phyloP scores from a whole-genome alignment of 345 rosid species.

The Eucalyptus camaldulensis region DNA sequence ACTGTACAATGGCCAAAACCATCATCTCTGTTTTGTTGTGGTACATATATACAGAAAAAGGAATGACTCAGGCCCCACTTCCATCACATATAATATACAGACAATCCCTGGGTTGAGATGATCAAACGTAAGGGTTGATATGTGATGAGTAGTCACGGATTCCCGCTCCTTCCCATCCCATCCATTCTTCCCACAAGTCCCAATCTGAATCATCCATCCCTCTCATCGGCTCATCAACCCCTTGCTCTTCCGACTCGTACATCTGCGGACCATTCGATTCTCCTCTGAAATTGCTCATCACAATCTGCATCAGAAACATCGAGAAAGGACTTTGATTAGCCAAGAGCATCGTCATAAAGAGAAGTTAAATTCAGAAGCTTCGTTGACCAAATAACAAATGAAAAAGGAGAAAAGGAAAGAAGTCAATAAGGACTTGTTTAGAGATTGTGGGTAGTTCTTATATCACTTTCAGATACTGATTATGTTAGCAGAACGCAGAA shows the following conservation, averaged over 20 bases:
- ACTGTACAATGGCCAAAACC: neutral
- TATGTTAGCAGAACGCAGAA: neutral
- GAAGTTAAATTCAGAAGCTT: neutral
- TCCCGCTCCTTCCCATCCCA: constrained; percentile 99
- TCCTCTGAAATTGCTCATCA: constrained; percentile 47
- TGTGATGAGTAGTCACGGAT: constrained; percentile 75
- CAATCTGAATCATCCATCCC: constrained; percentile 61
- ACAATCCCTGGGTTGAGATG: neutral
- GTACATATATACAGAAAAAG: neutral
- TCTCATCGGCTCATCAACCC: constrained; percentile 26
- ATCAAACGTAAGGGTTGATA: constrained; percentile 65
- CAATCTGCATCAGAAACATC: constrained; percentile 16
- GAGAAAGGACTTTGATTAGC: neutral
- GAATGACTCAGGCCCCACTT: neutral
- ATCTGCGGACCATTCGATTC: constrained; percentile 15
- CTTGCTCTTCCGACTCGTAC: constrained; percentile 23
- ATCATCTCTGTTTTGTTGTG: neutral
- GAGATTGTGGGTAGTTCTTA: neutral
- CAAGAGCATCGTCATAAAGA: neutral
- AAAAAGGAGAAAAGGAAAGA: neutral
- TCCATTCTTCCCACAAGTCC: constrained; percentile 95
- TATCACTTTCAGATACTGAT: neutral
- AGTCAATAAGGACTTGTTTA: neutral
- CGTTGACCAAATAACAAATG: neutral
- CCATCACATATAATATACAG: neutral